Evolutionary conservation across 208 protist species (phyloP), one percentile per base, ranked within the genome.

Genomic region (Zelonia costaricensis): DNA sequence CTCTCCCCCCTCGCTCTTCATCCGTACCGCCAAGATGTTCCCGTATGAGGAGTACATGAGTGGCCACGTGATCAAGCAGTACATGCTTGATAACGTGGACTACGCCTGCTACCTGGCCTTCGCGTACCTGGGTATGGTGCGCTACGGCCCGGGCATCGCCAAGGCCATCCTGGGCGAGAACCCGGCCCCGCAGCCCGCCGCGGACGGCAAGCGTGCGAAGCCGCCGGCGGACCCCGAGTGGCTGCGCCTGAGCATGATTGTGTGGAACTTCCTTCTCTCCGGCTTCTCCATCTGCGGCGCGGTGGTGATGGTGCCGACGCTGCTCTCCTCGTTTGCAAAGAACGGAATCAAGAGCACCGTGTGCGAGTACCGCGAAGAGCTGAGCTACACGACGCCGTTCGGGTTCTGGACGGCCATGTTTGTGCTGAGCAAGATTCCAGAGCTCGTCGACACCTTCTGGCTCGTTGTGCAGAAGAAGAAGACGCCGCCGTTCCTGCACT

Each of bases 261-360:
- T 88, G 22, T 97, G 91, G 91, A 97, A 97, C 62, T 72, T 93
- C n/a, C 39, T 87, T 7, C 79, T 97, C 45, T 79, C 89, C 20
- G 31, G 62, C 40, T 96, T 95, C 64, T 96, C 89, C 20, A 63
- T 91, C 15, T 72, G 69, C 16, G 91, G 88, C 38, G 70, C 76
- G 27, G 58, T 92, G 15, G 68, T 82, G 49, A 86, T 83, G 48
- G 72, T 88, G 36, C 87, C 84, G 44, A 62, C 64, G 20, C 62
- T 81, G 16, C n/a, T 87, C 3, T 20, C 15, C 38, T 72, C 25
- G 30, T 54, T 78, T 47, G 45, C 45, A 28, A 62, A 42, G 40
- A 54, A 78, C 45, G 74, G 76, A 31, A 35, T 88, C 55, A 67
- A 80, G 43, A 56, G 80, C 43, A 85, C 81, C 12, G 79, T 85